Percentiles rank a stretch among this genome's conserved stretches.
Conservation (phyloP, 495 filamentous ascomycete species). For the Aspergillus diversus region DNA sequence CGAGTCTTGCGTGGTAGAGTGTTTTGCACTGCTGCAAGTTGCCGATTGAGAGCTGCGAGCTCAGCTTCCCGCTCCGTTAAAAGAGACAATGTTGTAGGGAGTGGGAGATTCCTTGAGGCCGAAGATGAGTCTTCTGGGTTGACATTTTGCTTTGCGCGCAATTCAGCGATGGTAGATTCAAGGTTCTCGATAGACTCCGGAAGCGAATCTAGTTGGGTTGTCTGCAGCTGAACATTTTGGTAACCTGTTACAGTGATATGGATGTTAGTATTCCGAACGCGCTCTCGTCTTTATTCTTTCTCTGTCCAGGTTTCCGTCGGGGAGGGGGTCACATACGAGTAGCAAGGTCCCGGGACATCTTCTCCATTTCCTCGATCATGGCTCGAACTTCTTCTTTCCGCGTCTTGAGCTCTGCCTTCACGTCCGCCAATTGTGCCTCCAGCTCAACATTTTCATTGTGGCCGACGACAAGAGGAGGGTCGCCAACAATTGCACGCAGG, state of each 20-base stretch:
- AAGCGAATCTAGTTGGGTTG: conserved; percentile 57
- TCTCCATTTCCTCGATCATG: conserved; percentile 73
- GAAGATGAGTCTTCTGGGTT: conserved; percentile 38
- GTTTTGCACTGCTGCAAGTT: conserved; percentile 66
- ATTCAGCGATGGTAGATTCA: conserved; percentile 57
- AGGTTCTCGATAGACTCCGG: conserved; percentile 66
- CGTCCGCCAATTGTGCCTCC: conserved; percentile 67
- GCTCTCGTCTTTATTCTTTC: not conserved
- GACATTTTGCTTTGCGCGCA: conserved; percentile 54
- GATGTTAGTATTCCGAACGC: conserved; percentile 6
- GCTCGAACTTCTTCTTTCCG: conserved; percentile 79
- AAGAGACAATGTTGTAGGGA: conserved; percentile 43
- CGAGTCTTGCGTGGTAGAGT: conserved; percentile 71
- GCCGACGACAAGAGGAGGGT: conserved; percentile 82
- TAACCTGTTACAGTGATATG: conserved; percentile 48
- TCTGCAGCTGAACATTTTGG: conserved; percentile 66
- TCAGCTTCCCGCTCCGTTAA: conserved; percentile 62
- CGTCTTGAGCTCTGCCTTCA: conserved; percentile 75
- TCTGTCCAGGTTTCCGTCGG: not conserved
- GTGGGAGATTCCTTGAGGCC: conserved; percentile 46
- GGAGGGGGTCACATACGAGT: conserved; percentile 34
- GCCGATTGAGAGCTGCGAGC: conserved; percentile 65
- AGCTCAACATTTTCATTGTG: conserved; percentile 81
- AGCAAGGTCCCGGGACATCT: conserved; percentile 63
- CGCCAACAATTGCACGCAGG: conserved; percentile 89